Base-by-base conservation (phyloP, 78 protist species). In the Pelomyxa schiedti region DNA sequence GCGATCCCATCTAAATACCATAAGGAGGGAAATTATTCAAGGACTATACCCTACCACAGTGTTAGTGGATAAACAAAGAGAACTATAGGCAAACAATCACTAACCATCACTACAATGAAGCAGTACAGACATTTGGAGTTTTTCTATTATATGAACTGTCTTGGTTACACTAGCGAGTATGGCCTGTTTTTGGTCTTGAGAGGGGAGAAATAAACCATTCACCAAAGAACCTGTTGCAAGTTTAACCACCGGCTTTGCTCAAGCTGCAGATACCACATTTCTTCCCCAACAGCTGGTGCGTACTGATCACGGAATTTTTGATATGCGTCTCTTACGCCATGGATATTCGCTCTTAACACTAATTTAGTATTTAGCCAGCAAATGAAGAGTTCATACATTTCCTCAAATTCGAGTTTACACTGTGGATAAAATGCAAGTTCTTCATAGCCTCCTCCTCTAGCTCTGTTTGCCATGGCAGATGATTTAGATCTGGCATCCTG, bases 1-100 rank as follows among this genome's bases (percentile, higher is more conserved):
- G 68, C 99, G 80, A 74, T 96, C 99, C 98, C 98, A 96, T 30
- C n/a, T n/a, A n/a, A n/a, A n/a, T n/a, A n/a, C n/a, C n/a, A n/a
- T n/a, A n/a, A n/a, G n/a, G n/a, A n/a, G n/a, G n/a, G n/a, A n/a
- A n/a, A n/a, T n/a, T n/a, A n/a, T n/a, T n/a, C n/a, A n/a, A n/a
- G n/a, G n/a, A n/a, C n/a, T n/a, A n/a, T n/a, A n/a, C n/a, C n/a
- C n/a, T n/a, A n/a, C n/a, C n/a, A n/a, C n/a, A n/a, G n/a, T n/a
- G n/a, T n/a, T n/a, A n/a, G n/a, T n/a, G n/a, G n/a, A n/a, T n/a
- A n/a, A n/a, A n/a, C n/a, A n/a, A n/a, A n/a, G n/a, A n/a, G n/a
- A n/a, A n/a, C n/a, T n/a, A n/a, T n/a, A n/a, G n/a, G n/a, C n/a
- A n/a, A n/a, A n/a, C n/a, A n/a, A n/a, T n/a, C n/a, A n/a, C n/a